These are phyloP conservation scores for Fusarium sp. DNA, from an alignment of 2,329 filamentous ascomycete species.

Conservation along the genomic window DNA sequence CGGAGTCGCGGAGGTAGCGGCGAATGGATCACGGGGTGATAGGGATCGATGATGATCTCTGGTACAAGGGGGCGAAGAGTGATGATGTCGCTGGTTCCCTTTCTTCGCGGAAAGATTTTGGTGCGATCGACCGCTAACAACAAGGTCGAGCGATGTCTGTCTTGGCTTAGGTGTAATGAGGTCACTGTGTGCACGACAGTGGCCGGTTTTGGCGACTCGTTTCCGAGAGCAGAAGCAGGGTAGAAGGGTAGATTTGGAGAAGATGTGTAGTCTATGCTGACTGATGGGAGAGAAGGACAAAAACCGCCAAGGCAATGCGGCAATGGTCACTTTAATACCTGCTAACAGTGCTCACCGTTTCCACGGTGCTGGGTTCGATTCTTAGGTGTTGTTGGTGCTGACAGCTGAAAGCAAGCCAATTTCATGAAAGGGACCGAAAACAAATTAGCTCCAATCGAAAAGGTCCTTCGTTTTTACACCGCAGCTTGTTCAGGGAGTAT, in stretches of 20 bases:
- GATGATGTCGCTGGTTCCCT: constrained; percentile 25
- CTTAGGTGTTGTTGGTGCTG: constrained; percentile 10
- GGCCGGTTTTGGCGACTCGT: constrained; percentile 18
- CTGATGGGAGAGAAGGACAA: background rate
- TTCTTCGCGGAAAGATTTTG: constrained; percentile 14
- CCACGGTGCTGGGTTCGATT: background rate
- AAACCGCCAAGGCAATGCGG: background rate
- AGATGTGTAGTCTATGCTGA: background rate
- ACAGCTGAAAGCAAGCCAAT: constrained; percentile 24
- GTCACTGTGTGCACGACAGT: constrained; percentile 16
- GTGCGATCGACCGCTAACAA: constrained; percentile 28
- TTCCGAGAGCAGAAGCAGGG: background rate
- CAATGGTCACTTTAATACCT: constrained; percentile 10
- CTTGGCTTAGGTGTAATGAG: constrained; percentile 28
- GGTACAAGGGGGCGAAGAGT: constrained; percentile 12
- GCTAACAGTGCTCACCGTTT: background rate
- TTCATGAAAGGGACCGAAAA: background rate
- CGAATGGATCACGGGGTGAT: constrained; percentile 5
- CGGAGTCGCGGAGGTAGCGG: background rate
- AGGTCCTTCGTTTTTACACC: background rate
- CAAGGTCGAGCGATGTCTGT: constrained; percentile 18
- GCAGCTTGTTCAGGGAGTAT: background rate
- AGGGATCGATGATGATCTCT: constrained; percentile 13
- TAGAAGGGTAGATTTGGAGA: background rate
- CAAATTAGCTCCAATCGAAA: constrained; percentile 18